Percentiles rank a stretch among this genome's conserved stretches.
phyloP scores from a whole-genome alignment of 2,329 filamentous ascomycete genomes.

The Penicillium decumbens region DNA sequence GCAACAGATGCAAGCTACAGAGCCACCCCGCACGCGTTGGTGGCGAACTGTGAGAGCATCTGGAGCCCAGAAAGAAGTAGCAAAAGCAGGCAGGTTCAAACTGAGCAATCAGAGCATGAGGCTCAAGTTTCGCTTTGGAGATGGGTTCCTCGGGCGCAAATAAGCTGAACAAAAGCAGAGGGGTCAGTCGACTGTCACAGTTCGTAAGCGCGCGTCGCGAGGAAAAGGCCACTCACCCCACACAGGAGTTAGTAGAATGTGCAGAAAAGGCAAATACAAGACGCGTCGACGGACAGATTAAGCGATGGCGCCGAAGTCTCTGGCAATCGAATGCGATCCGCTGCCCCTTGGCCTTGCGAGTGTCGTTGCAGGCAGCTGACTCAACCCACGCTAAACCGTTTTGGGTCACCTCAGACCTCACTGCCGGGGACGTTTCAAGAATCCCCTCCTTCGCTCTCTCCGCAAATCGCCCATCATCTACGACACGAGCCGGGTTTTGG shows the following conservation, averaged over 20 bases:
- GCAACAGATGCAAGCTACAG: conserved; percentile 28
- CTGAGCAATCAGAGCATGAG: background rate
- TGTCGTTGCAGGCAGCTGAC: conserved; percentile 37
- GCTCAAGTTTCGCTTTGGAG: conserved; percentile 1
- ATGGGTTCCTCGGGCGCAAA: conserved; percentile 11
- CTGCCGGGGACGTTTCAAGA: conserved; percentile 9
- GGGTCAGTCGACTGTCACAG: conserved; percentile 15
- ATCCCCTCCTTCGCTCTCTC: conserved; percentile 14
- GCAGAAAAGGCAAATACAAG: conserved; percentile 18
- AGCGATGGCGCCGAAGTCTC: conserved; percentile 17
- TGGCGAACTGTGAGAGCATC: conserved; percentile 23
- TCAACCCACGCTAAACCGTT: conserved; percentile 33
- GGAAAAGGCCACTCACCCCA: conserved; percentile 14
- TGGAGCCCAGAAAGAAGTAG: conserved; percentile 12
- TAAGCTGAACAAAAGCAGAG: conserved; percentile 17
- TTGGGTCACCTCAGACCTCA: conserved; percentile 30
- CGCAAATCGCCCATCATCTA: conserved; percentile 13
- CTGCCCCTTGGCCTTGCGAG: conserved; percentile 33
- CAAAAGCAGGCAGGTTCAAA: background rate
- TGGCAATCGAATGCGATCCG: conserved; percentile 30
- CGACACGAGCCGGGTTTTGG: conserved; percentile 7
- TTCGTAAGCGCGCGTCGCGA: conserved; percentile 21
- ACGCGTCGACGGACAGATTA: conserved; percentile 27
- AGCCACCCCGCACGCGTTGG: conserved; percentile 27
- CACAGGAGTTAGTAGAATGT: conserved; percentile 1